Base-by-base conservation (phyloP, 306 rosid species). In the Ammopiptanthus mongolicus region DNA sequence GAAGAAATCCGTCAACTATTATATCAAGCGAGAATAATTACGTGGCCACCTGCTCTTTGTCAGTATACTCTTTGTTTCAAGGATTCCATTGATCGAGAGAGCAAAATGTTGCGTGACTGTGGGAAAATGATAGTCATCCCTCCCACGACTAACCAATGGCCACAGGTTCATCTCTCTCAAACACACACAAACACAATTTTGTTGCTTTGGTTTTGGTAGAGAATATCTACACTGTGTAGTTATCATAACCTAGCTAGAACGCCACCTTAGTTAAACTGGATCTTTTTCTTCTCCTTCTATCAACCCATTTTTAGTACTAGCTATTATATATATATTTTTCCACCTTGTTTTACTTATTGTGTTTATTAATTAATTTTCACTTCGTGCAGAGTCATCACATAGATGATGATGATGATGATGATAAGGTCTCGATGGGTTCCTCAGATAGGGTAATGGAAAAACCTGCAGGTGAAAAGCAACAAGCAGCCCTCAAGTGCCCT, bases 131-230 rank as follows among this genome's bases (percentile, higher is more conserved):
- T 75, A 48, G 31, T 73, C 85, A 74, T 84, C 81, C 63, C 92
- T 81, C 77, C 87, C 68, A 74, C 87, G 44, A 76, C 79, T 73
- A 83, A 87, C 84, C 84, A 91, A 78, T 93, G 92, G 93, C 87
- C 92, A 87, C 92, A 91, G 91, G 89, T 87, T 73, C 72, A 23
- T 37, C 66, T 63, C 74, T 71, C 67, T 83, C 72, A 69, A 74
- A 37, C 42, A 36, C 12, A 37, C 1, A 37, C 2, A 37, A 18
- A 61, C 72, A 62, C 78, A 82, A 68, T 81, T 91, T 91, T 91
- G 98, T 91, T 85, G 63, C 82, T 82, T 91, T 69, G 89, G 90
- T 73, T 69, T 93, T 91, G 96, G 97, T 89, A 86, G 48, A 82
- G 98, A 91, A 93, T 93, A 87, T 88, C 80, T 78, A 17, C 72